Evolutionary conservation across 805 yeast genomes (phyloP).

Genomic region (Blastobotrys muscicola): DNA sequence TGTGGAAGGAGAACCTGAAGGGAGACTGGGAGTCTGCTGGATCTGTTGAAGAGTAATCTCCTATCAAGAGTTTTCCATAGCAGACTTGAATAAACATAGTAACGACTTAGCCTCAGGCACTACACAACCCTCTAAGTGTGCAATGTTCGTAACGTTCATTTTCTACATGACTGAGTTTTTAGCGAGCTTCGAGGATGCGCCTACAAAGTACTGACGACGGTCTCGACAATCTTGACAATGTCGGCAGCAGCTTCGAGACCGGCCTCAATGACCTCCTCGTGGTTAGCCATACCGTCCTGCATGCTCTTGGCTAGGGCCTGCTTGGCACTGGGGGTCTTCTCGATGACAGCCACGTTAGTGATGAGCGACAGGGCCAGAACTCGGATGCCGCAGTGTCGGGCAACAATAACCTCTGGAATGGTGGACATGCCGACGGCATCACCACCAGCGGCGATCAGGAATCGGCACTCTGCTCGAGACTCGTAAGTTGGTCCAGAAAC

Average conservation of each 20-base stretch:
- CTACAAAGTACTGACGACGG: constrained; percentile 13
- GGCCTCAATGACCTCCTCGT: constrained; percentile 80
- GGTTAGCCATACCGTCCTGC: constrained; percentile 66
- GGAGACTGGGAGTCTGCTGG: constrained; percentile 99
- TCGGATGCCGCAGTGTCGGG: constrained; percentile 75
- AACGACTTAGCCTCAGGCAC: background rate
- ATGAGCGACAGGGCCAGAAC: constrained; percentile 81
- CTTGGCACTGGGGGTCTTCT: constrained; percentile 30
- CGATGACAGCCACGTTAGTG: constrained; percentile 73
- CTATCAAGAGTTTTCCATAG: background rate
- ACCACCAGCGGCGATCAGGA: constrained; percentile 64
- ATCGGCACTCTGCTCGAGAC: constrained; percentile 81
- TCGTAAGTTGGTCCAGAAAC: constrained; percentile 94
- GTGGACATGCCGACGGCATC: constrained; percentile 98
- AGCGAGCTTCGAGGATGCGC: no score
- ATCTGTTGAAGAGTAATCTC: constrained; percentile 66
- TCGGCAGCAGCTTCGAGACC: constrained; percentile 76
- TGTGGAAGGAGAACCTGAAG: constrained; percentile 90
- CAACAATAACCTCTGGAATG: constrained; percentile 90
- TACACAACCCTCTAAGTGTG: background rate
- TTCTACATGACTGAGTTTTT: no score
- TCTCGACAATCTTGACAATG: constrained; percentile 54
- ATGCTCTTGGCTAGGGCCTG: constrained; percentile 11
- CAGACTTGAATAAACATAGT: background rate
- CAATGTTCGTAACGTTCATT: background rate